Conservation (phyloP, 768 basidiomycete genomes). For the Boletus huronensis region DNA sequence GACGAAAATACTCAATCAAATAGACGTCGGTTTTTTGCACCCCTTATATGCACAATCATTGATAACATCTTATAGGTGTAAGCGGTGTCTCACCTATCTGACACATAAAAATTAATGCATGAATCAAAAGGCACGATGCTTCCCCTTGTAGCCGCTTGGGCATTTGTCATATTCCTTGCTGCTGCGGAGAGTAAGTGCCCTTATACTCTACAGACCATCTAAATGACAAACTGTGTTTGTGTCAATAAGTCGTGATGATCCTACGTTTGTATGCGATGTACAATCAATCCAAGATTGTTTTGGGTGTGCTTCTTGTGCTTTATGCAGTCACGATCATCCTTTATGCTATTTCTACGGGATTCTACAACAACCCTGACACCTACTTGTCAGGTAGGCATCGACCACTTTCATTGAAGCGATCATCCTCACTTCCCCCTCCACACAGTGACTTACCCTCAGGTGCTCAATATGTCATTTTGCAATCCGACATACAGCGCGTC, state of each 20-base stretch:
- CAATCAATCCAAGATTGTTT: slow-evolving; percentile 8
- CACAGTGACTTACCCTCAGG: slow-evolving; percentile 6
- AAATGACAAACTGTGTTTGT: neutral
- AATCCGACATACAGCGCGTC: neutral
- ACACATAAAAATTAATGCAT: neutral
- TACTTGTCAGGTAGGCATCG: slow-evolving; percentile 7
- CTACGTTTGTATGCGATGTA: slow-evolving; percentile 25
- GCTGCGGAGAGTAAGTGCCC: slow-evolving; percentile 17
- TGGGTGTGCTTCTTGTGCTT: slow-evolving; percentile 12
- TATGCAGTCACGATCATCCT: slow-evolving; percentile 7
- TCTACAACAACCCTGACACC: slow-evolving; percentile 5
- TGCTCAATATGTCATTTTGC: slow-evolving; percentile 19
- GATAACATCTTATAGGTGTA: slow-evolving; percentile 13
- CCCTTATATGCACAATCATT: neutral
- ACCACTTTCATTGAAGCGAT: neutral
- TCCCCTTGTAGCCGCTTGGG: neutral
- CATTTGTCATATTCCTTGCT: slow-evolving; percentile 12
- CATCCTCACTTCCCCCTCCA: neutral
- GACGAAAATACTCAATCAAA: neutral
- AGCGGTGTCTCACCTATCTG: neutral
- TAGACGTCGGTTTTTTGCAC: slow-evolving; percentile 12
- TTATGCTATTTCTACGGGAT: neutral
- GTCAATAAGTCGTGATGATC: slow-evolving; percentile 20
- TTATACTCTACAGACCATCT: neutral
- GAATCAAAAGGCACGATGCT: slow-evolving; percentile 10